Percentiles rank a stretch among this genome's conserved stretches.
Evolutionary conservation across 768 basidiomycete genomes (phyloP).

Genomic region (Tulasnella sp.): DNA sequence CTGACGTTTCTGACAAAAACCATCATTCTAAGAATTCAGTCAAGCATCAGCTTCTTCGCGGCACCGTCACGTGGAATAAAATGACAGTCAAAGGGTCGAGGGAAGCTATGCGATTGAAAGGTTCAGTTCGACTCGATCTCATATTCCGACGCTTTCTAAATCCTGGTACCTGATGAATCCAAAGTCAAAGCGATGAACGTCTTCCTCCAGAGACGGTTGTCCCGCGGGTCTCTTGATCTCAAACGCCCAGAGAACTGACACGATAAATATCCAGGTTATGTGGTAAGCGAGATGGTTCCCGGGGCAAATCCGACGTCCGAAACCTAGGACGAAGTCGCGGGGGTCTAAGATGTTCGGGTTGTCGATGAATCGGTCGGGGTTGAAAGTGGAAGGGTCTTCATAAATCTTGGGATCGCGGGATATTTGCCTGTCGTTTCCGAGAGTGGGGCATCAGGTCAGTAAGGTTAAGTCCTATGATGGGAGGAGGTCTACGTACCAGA

Average conservation of each 20-base stretch:
- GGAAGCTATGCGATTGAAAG: not conserved
- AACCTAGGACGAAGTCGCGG: not conserved
- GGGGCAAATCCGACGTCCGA: constrained; percentile 4
- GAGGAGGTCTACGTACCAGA: not conserved
- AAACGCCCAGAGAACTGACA: not conserved
- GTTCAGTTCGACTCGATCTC: not conserved
- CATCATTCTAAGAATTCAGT: not conserved
- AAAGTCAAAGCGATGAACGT: not conserved
- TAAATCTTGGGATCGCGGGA: not conserved
- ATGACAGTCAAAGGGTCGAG: not conserved
- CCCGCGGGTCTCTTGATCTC: not conserved
- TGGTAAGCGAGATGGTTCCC: not conserved
- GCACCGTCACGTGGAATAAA: not conserved
- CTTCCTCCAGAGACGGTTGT: not conserved
- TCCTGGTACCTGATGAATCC: not conserved
- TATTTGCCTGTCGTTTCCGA: not conserved
- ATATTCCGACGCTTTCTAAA: not conserved
- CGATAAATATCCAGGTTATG: not conserved
- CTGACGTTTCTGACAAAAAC: not conserved
- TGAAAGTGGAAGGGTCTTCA: not conserved
- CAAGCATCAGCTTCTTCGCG: not conserved
- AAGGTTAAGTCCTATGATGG: not conserved
- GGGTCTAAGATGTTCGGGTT: not conserved
- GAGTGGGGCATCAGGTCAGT: too few relatives aligned
- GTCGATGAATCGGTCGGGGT: constrained; percentile 9